Evolutionary conservation across 768 basidiomycete species (phyloP), one percentile per base, ranked within the genome.

Genomic region (Paxillus rubicundulus): DNA sequence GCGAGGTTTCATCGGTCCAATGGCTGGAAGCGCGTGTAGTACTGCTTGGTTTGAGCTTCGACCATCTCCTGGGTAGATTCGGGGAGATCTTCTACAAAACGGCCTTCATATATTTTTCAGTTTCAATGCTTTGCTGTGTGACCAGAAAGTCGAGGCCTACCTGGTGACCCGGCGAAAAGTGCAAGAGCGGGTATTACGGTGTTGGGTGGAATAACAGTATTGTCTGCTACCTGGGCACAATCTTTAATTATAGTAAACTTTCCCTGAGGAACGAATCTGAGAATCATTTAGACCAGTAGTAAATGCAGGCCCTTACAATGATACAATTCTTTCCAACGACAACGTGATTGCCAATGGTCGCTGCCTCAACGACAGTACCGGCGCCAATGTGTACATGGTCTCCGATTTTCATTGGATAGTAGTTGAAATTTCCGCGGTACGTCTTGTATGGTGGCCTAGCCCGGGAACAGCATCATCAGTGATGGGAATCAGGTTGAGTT

Each of bases 211-310:
- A 98, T 73, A 34, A 98, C 82, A 0, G 92, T 89, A 58, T 89
- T 87, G 67, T 98, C 95, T 27, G 87, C 86, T 20, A 99, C 85
- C 54, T 82, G 85, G 3, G 89, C 91, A 59, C 94, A 95, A 64
- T 98, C 96, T 66, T 98, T 97, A 69, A 98, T 94, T 52, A 96
- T 94, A 0, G 88, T 86, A 62, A 98, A 97, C 69, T 97, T 94
- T 20, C 97, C 95, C 95, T 98, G 42, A 5, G 21, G 27, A 28
- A 18, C 46, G 9, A 10, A 14, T 13, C 32, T 56, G 47, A 51
- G 52, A 40, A 27, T 16, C 50, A 24, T 37, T 18, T 33, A 9
- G n/a, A 53, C 21, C 44, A 54, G 9, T 21, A 37, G 50, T 43
- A 14, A 51, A 51, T 38, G 3, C 20, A 12, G 72, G 21, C 14